These are phyloP conservation scores for Irpex sp. DNA, from an alignment of 1,284 basidiomycete genomes.

Conservation along the genomic window DNA sequence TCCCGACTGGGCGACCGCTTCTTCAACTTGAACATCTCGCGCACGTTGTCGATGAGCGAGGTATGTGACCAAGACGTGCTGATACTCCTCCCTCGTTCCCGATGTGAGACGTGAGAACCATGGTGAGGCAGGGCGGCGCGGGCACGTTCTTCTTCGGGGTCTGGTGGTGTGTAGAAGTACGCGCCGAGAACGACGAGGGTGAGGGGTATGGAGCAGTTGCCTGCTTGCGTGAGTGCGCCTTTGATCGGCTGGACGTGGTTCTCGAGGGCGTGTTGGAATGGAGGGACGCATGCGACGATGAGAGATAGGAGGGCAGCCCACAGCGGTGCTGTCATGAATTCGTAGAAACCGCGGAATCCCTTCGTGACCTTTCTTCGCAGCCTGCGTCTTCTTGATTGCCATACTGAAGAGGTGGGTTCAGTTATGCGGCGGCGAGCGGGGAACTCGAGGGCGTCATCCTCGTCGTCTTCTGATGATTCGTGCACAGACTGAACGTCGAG, in stretches of 20 bases:
- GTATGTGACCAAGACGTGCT: constrained; percentile 23
- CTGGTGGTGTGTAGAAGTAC: constrained; percentile 69
- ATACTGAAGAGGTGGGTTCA: constrained; percentile 27
- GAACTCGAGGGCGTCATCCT: constrained; percentile 32
- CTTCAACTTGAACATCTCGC: constrained; percentile 36
- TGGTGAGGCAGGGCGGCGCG: constrained; percentile 16
- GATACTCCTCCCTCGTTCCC: constrained; percentile 14
- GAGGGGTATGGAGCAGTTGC: constrained; percentile 83
- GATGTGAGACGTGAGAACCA: neutral
- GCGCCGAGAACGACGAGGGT: constrained; percentile 91
- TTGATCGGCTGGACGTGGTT: constrained; percentile 65
- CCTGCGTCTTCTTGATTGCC: constrained; percentile 31
- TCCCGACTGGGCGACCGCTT: constrained; percentile 17
- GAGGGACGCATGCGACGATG: constrained; percentile 75
- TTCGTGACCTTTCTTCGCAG: constrained; percentile 27
- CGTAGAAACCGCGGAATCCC: constrained; percentile 45
- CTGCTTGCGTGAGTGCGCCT: constrained; percentile 67
- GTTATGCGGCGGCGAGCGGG: constrained; percentile 23
- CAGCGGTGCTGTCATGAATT: constrained; percentile 87
- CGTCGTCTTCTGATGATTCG: constrained; percentile 28
- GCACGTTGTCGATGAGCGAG: constrained; percentile 39
- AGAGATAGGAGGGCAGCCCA: constrained; percentile 80
- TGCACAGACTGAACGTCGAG: constrained; percentile 16
- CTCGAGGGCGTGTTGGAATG: constrained; percentile 69
- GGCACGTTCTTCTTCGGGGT: constrained; percentile 20